A percentile compares a stretch with the other conserved stretches of the same genome.
Evolutionary conservation across 1,284 basidiomycete genomes (phyloP).

Genomic region (Sanguinoderma infundibulare): DNA sequence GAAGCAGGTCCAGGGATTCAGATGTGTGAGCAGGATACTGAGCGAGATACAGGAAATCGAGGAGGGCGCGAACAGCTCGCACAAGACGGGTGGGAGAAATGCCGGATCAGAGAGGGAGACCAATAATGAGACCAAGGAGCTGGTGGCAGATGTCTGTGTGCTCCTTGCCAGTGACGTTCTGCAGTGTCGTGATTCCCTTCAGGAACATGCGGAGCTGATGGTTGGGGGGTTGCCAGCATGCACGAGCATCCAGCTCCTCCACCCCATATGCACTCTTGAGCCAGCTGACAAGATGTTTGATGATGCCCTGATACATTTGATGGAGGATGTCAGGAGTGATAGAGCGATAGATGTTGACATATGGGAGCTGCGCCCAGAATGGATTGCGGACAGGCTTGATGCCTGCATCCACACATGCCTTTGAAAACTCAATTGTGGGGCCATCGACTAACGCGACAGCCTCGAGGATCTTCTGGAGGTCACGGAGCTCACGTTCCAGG

Average conservation of each 20-base stretch:
- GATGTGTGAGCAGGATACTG: constrained; percentile 1
- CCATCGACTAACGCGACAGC: not conserved
- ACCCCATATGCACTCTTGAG: not conserved
- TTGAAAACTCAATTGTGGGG: not conserved
- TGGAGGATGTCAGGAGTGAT: constrained; percentile 33
- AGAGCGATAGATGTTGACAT: constrained; percentile 28
- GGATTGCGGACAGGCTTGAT: constrained; percentile 8
- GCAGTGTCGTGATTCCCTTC: constrained; percentile 28
- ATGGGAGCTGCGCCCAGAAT: constrained; percentile 30
- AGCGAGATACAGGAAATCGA: constrained; percentile 7
- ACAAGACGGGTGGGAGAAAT: not conserved
- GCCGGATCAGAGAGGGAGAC: constrained; percentile 18
- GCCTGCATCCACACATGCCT: not conserved
- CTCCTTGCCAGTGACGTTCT: constrained; percentile 26
- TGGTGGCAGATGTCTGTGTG: constrained; percentile 22
- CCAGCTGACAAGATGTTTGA: constrained; percentile 25
- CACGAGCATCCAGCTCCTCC: not conserved
- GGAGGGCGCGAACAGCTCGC: not conserved
- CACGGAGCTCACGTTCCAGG: not conserved
- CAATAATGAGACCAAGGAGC: constrained; percentile 34
- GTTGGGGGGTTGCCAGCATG: constrained; percentile 22
- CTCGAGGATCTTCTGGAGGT: not conserved
- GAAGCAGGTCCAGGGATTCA: not conserved
- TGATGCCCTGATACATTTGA: constrained; percentile 36
- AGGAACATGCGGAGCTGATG: constrained; percentile 26